Evolutionary conservation across 2,329 filamentous ascomycete genomes (phyloP), one percentile per base, ranked within the genome.

Genomic region (Colletotrichum sp.): DNA sequence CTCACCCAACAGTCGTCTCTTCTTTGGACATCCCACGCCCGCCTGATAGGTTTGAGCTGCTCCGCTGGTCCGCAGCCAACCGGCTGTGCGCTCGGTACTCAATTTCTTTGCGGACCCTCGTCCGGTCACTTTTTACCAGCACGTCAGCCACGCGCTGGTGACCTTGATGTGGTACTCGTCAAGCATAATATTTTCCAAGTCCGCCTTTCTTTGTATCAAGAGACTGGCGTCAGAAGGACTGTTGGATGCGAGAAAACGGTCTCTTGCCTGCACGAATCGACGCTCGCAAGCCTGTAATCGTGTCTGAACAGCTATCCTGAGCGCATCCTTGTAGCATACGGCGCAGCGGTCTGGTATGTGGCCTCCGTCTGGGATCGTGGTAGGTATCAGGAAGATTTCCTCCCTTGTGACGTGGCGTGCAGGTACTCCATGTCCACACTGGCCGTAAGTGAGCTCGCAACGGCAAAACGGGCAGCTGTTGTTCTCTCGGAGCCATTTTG

Each of bases 401-500:
- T 83, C 79, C 6, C 75, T 76, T 1, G 81, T 80, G 58, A 86
- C 72, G 18, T 78, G 70, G 3, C 79, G 78, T 10, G 78, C 73
- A 36, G 71, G 70, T 16, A 84, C 76, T 5, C 32, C 26, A 76
- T 87, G 84, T 4, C 79, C 69, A 72, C 84, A 86, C 6, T 62
- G 72, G 3, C 71, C 43, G 74, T 85, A 80, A 7, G 34, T 62
- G 76, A 86, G 75, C 5, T 69, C 21, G 12, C 75, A 52, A 21
- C 83, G 80, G 70, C 84, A 86, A 72, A 85, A 84, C 2, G 83
- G 85, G 65, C 85, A 87, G 12, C 65, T 76, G 5, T 71, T 36
- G 38, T 82, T 68, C 1, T 30, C 36, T 0, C 32, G 28, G 8
- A 84, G 61, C 82, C 84, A 85, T 3, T 21, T 43, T 4, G 71